Percentiles rank a stretch among this genome's conserved stretches.
Evolutionary conservation across 177 flowering plant species (phyloP).

Genomic region (Vitis hybrid): DNA sequence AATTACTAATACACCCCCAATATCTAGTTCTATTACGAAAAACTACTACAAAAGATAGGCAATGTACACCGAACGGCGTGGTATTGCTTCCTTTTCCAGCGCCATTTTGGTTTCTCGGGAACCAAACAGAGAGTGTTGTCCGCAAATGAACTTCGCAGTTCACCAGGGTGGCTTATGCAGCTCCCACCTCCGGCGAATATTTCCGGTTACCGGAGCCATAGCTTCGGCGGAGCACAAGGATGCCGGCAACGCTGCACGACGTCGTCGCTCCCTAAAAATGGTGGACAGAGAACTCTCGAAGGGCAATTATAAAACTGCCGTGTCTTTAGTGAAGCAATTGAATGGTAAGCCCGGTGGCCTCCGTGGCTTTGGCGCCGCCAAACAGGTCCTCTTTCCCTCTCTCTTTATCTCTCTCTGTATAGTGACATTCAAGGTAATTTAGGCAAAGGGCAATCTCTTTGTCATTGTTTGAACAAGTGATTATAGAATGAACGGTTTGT

Average conservation of each 20-base stretch:
- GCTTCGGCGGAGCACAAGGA: neutral
- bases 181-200: too few species aligned
- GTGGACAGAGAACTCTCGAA: constrained; percentile 26
- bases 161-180: too few species aligned
- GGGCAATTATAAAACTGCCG: constrained; percentile 18
- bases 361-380: constrained; percentile 27
- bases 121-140: too few species aligned
- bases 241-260: neutral
- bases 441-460: too few species aligned
- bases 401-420: neutral
- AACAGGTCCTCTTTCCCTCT: constrained; percentile 7
- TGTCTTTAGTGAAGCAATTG: constrained; percentile 24
- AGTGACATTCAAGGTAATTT: too few species aligned
- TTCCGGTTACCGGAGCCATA: neutral
- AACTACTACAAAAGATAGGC: too few species aligned
- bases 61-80: too few species aligned
- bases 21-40: neutral
- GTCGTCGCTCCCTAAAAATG: constrained; percentile 15
- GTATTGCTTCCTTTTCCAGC: too few species aligned
- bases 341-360: constrained; percentile 26
- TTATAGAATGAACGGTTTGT: too few species aligned
- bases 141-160: too few species aligned
- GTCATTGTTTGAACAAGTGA: too few species aligned
- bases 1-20: neutral
- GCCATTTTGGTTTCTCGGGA: too few species aligned